Conservation (phyloP, 805 yeast genomes). For the Yueomyces sinensis region DNA sequence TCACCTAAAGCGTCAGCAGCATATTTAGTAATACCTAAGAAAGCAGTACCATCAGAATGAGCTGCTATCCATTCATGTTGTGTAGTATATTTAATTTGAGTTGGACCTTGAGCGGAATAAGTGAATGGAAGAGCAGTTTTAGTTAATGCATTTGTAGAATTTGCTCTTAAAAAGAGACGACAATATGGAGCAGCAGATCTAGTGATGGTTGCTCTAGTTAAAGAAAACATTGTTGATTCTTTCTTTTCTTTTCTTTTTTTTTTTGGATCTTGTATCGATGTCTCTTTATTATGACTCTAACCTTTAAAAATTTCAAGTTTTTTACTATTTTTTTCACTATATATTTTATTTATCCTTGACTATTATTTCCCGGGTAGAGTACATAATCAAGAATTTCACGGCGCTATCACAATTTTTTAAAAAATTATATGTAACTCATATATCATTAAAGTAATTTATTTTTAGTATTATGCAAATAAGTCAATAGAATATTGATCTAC, state of each 20-base stretch:
- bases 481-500: no score
- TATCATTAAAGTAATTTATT: no score
- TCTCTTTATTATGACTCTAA: not conserved
- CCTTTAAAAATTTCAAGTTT: no score
- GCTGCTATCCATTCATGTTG: constrained; percentile 95
- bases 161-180: constrained; percentile 13
- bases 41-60: constrained; percentile 70
- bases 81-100: constrained; percentile 50
- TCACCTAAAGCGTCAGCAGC: constrained; percentile 97
- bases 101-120: constrained; percentile 20
- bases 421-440: no score
- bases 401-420: no score
- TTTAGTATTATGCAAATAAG: no score
- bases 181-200: not conserved
- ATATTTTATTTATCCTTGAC: no score
- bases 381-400: no score
- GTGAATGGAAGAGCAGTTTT: constrained; percentile 22
- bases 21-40: constrained; percentile 86
- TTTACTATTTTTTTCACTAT: no score
- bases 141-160: constrained; percentile 19
- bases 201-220: constrained; percentile 1
- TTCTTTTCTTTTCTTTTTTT: not conserved
- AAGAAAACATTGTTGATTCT: not conserved
- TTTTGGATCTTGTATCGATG: not conserved
- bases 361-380: no score